Percentiles rank a stretch among this genome's conserved stretches.
phyloP scores from a whole-genome alignment of 1,139 yeast genomes.

The Blastobotrys apis region DNA sequence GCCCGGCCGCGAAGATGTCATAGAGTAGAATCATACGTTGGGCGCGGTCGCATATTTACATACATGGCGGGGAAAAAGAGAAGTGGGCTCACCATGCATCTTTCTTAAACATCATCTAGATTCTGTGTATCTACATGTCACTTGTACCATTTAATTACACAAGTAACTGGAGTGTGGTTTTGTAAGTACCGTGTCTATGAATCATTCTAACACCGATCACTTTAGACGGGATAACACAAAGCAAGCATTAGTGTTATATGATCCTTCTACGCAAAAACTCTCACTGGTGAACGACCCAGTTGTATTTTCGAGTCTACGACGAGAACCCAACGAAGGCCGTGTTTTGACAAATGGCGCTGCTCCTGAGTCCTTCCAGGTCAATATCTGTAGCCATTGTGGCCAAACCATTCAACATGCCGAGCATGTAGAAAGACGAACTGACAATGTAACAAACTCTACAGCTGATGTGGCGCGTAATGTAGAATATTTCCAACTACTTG shows the following conservation, averaged over 20 bases:
- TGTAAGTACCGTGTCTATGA: constrained; percentile 25
- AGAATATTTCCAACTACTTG: constrained; percentile 9
- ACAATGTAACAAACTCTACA: not conserved
- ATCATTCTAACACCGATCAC: not conserved
- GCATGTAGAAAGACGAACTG: constrained; percentile 12
- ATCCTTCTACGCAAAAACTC: constrained; percentile 28
- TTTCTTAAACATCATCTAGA: no score
- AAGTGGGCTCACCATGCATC: no score
- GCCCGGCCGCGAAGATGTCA: no score
- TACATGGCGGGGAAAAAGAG: no score
- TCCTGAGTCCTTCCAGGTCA: no score
- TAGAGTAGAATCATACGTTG: not conserved
- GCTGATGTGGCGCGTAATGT: constrained; percentile 6
- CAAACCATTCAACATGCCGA: not conserved
- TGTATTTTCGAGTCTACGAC: not conserved
- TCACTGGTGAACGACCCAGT: constrained; percentile 30
- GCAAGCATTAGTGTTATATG: constrained; percentile 34
- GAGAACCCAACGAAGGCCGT: constrained; percentile 9
- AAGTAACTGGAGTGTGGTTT: constrained; percentile 31
- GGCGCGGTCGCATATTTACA: no score
- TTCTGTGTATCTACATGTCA: no score
- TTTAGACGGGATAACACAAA: constrained; percentile 30
- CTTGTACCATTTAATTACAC: constrained; percentile 28
- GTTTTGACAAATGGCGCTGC: not conserved
- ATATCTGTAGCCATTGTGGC: constrained; percentile 6